Conservation (phyloP, 169 alveolate species). For the Theileria sp. region DNA sequence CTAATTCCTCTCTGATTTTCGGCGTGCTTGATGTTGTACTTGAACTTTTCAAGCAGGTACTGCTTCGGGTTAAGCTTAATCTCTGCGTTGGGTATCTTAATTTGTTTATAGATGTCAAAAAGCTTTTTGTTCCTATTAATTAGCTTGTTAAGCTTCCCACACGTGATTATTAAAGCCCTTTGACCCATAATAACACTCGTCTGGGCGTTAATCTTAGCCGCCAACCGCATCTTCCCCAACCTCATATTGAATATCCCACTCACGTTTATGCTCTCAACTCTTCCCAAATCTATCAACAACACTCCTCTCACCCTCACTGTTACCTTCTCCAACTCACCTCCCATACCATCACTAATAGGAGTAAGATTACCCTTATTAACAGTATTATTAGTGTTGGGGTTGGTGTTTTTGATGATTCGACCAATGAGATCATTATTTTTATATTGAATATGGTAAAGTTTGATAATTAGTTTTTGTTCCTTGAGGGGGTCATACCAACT, state of each 20-base stretch:
- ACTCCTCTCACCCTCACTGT: constrained; percentile 42
- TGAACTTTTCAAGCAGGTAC: constrained; percentile 1
- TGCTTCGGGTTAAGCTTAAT: constrained; percentile 20
- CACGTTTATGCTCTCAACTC: constrained; percentile 44
- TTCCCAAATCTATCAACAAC: constrained; percentile 38
- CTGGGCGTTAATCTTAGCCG: constrained; percentile 48
- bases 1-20: background rate
- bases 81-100: background rate
- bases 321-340: constrained; percentile 2
- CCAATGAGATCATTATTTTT: background rate
- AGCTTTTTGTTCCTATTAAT: constrained; percentile 10
- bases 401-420: background rate
- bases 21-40: background rate
- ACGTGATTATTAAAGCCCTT: constrained; percentile 52
- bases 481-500: constrained; percentile 60
- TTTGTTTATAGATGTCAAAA: constrained; percentile 6
- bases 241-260: constrained; percentile 33
- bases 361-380: background rate
- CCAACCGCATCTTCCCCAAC: constrained; percentile 24
- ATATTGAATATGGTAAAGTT: constrained; percentile 24
- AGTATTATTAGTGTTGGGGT: background rate
- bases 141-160: constrained; percentile 16
- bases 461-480: constrained; percentile 45
- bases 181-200: constrained; percentile 55
- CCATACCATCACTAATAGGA: background rate